Base-by-base conservation (phyloP, 1,284 basidiomycete species). In the Porodaedalea pini region DNA sequence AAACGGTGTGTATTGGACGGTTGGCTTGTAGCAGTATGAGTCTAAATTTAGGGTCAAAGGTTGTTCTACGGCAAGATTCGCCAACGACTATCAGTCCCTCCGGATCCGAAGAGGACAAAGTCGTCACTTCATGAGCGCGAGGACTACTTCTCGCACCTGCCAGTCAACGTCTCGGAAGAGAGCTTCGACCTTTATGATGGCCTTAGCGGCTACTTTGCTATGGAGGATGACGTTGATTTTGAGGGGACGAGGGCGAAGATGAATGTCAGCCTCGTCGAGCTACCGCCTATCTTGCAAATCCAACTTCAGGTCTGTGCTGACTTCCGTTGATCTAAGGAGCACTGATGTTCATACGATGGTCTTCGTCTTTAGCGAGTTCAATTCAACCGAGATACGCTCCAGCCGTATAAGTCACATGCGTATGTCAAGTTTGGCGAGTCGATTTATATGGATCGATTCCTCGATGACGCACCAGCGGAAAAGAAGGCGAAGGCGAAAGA, bases 321-420 rank as follows among this genome's bases (percentile, higher is more conserved):
- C 44, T 51, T 29, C 21, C 17, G 1, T 29, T 55, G 47, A 54
- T 37, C 31, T 59, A n/a, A 4, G 4, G 48, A 7, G 8, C 34
- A 41, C 7, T 37, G 23, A 6, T 47, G 31, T 37, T 43, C 53
- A 39, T 31, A 39, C 52, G 50, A 54, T 7, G 34, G 36, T 31
- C 55, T 43, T 17, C 31, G 60, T 36, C 36, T 34, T 13, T 64
- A 98, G 90, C 82, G 96, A 60, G 97, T 95, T 1, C 96, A 98
- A 83, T 99, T 96, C 74, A 95, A 99, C 69, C 82, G 93, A 13
- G 86, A 89, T 63, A 90, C 87, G 0, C 78, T 90, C 57, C 86
- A 94, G 62, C 87, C 94, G 15, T 95, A 90, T 76, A 99, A 99
- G 72, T 94, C 91, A 8, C 96, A 99, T 68, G 94, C 93, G 1